Evolutionary conservation across 2,329 filamentous ascomycete genomes (phyloP).

Genomic region (Xylaria sp.): DNA sequence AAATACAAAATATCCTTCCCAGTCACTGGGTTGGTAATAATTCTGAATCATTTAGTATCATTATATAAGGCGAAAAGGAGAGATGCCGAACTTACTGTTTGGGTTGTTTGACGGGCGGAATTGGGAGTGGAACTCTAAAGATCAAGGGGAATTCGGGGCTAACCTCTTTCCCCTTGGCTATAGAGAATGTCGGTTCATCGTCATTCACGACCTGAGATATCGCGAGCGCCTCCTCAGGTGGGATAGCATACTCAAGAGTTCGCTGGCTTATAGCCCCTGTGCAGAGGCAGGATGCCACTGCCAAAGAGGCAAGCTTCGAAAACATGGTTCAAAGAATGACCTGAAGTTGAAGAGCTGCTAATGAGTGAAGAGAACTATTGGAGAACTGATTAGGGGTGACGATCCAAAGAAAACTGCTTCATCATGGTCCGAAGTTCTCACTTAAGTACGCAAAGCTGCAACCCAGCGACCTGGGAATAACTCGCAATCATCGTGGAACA

Average conservation of each 20-base stretch:
- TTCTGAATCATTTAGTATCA: conserved; percentile 35
- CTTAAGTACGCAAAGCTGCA: conserved; percentile 22
- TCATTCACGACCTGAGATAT: conserved; percentile 41
- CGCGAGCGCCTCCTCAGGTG: conserved; percentile 38
- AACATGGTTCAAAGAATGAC: conserved; percentile 33
- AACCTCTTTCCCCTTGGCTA: background rate
- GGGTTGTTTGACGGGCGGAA: conserved; percentile 55
- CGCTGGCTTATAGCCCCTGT: conserved; percentile 32
- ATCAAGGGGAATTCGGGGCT: conserved; percentile 36
- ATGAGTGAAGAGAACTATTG: conserved; percentile 7
- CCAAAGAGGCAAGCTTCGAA: conserved; percentile 33
- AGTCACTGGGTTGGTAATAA: conserved; percentile 50
- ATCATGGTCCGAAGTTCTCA: conserved; percentile 1
- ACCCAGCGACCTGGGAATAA: background rate
- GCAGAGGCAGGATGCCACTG: conserved; percentile 35
- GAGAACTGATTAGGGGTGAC: conserved; percentile 12
- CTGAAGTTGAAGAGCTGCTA: conserved; percentile 10
- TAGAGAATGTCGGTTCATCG: conserved; percentile 23
- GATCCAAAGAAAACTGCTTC: conserved; percentile 12
- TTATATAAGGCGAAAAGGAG: background rate
- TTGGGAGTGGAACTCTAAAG: conserved; percentile 52
- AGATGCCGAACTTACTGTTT: conserved; percentile 50
- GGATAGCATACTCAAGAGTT: conserved; percentile 37
- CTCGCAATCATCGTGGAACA: conserved; percentile 21
- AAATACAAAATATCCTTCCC: conserved; percentile 54